Evolutionary conservation across 208 protist genomes (phyloP).

Genomic region (Leishmania guyanensis): DNA sequence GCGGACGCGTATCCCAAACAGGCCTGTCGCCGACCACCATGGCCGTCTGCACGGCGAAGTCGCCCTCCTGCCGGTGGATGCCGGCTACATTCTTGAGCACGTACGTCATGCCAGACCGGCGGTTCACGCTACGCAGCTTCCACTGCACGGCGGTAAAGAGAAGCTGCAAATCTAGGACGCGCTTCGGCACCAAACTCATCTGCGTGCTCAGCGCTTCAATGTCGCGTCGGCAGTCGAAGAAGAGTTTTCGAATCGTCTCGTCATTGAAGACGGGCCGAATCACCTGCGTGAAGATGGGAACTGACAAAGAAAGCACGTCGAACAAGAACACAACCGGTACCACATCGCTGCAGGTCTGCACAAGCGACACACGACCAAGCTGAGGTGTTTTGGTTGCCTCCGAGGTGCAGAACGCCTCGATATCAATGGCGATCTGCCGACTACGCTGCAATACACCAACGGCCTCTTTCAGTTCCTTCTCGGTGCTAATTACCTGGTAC

Average conservation of each 20-base stretch:
- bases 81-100: slow-evolving; percentile 76
- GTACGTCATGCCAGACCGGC: slow-evolving; percentile 84
- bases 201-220: slow-evolving; percentile 87
- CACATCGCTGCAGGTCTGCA: slow-evolving; percentile 75
- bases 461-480: slow-evolving; percentile 35
- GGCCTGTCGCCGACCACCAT: slow-evolving; percentile 83
- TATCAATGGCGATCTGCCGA: slow-evolving; percentile 70
- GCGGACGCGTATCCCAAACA: slow-evolving; percentile 89
- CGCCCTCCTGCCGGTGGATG: slow-evolving; percentile 70
- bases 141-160: slow-evolving; percentile 87
- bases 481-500: slow-evolving; percentile 68
- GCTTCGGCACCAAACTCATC: slow-evolving; percentile 53
- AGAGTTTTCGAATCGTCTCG: slow-evolving; percentile 63
- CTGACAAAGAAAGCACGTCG: slow-evolving; percentile 76
- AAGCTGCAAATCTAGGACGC: slow-evolving; percentile 85
- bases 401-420: slow-evolving; percentile 86
- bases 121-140: slow-evolving; percentile 76
- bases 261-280: slow-evolving; percentile 47
- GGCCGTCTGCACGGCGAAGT: slow-evolving; percentile 80
- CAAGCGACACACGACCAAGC: slow-evolving; percentile 80
- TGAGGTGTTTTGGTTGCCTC: slow-evolving; percentile 46
- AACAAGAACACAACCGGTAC: slow-evolving; percentile 76
- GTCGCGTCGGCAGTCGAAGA: slow-evolving; percentile 91
- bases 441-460: slow-evolving; percentile 38
- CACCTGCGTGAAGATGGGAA: slow-evolving; percentile 31